These are phyloP conservation scores for Cladophialophora immunda DNA, from an alignment of 2,329 filamentous ascomycete genomes.

Conservation along the genomic window DNA sequence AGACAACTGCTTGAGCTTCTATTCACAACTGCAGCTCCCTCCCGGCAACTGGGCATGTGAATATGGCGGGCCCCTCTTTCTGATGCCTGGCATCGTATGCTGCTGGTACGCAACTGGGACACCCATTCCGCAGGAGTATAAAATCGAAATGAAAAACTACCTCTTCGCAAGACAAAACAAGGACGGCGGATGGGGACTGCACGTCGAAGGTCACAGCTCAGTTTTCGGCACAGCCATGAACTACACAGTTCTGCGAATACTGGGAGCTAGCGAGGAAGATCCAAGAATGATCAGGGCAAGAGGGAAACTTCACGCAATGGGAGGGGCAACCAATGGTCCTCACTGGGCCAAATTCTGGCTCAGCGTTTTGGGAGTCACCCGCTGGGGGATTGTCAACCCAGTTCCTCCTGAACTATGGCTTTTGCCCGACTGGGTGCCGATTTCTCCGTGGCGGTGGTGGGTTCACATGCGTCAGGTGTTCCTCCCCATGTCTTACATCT, in stretches of 20 bases:
- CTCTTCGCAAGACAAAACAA: slow-evolving; percentile 83
- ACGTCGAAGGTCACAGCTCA: slow-evolving; percentile 91
- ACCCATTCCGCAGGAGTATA: slow-evolving; percentile 79
- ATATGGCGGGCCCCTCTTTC: slow-evolving; percentile 97
- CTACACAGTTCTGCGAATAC: slow-evolving; percentile 79
- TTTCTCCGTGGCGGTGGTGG: slow-evolving; percentile 96
- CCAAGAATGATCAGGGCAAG: slow-evolving; percentile 86
- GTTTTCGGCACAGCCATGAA: slow-evolving; percentile 92
- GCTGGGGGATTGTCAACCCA: slow-evolving; percentile 95
- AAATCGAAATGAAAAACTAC: slow-evolving; percentile 91
- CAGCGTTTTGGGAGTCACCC: slow-evolving; percentile 78
- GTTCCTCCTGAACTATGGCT: slow-evolving; percentile 94
- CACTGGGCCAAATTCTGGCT: slow-evolving; percentile 99
- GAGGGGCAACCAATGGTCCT: slow-evolving; percentile 82
- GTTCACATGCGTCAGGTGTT: slow-evolving; percentile 99
- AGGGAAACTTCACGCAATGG: slow-evolving; percentile 80
- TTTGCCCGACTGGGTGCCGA: slow-evolving; percentile 86
- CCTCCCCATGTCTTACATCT: slow-evolving; percentile 88
- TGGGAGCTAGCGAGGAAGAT: slow-evolving; percentile 85
- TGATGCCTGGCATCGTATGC: slow-evolving; percentile 84
- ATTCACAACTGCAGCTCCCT: slow-evolving; percentile 85
- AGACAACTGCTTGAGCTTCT: slow-evolving; percentile 85
- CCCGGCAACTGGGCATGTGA: slow-evolving; percentile 97
- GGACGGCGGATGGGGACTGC: slow-evolving; percentile 96
- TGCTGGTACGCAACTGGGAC: slow-evolving; percentile 90